These are phyloP conservation scores for Nothophytophthora sp. DNA, from an alignment of 352 stramenopile species.

Conservation along the genomic window DNA sequence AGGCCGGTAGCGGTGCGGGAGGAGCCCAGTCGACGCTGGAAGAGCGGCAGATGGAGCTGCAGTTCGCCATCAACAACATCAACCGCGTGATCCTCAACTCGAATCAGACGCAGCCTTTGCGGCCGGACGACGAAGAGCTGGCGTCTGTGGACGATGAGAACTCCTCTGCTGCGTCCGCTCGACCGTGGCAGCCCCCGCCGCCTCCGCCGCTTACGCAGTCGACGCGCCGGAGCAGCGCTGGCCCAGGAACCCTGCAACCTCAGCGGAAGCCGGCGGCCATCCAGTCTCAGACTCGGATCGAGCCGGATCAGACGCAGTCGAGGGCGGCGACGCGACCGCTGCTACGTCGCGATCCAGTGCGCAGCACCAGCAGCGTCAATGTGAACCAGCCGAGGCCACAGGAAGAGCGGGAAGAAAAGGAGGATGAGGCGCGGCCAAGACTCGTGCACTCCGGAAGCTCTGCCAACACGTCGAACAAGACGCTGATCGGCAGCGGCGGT, in stretches of 20 bases:
- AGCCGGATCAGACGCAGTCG: slow-evolving; percentile 16
- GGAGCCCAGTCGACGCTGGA: slow-evolving; percentile 35
- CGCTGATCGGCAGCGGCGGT: slow-evolving; percentile 41
- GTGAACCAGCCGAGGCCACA: slow-evolving; percentile 12
- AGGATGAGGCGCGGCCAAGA: slow-evolving; percentile 28
- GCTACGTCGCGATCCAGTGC: slow-evolving; percentile 20
- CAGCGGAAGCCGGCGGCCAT: slow-evolving; percentile 18
- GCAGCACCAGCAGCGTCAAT: slow-evolving; percentile 30
- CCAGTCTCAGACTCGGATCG: slow-evolving; percentile 16
- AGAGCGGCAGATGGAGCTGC: slow-evolving; percentile 68
- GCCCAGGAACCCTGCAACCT: neutral
- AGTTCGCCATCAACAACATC: slow-evolving; percentile 83
- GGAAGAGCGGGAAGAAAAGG: slow-evolving; percentile 26
- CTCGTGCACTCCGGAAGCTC: slow-evolving; percentile 32
- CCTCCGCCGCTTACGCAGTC: neutral
- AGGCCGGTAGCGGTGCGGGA: slow-evolving; percentile 9
- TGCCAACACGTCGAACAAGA: slow-evolving; percentile 50
- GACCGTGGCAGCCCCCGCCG: slow-evolving; percentile 8
- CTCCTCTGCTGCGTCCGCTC: slow-evolving; percentile 10
- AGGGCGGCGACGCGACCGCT: slow-evolving; percentile 25
- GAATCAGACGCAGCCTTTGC: slow-evolving; percentile 28
- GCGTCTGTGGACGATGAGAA: slow-evolving; percentile 34
- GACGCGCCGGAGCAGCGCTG: slow-evolving; percentile 9
- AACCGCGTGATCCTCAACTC: slow-evolving; percentile 82
- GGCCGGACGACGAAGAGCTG: slow-evolving; percentile 28